Percentiles rank a stretch among this genome's conserved stretches.
These are phyloP conservation scores for Boletus mariae DNA, from an alignment of 1,284 basidiomycete species.

Conservation along the genomic window DNA sequence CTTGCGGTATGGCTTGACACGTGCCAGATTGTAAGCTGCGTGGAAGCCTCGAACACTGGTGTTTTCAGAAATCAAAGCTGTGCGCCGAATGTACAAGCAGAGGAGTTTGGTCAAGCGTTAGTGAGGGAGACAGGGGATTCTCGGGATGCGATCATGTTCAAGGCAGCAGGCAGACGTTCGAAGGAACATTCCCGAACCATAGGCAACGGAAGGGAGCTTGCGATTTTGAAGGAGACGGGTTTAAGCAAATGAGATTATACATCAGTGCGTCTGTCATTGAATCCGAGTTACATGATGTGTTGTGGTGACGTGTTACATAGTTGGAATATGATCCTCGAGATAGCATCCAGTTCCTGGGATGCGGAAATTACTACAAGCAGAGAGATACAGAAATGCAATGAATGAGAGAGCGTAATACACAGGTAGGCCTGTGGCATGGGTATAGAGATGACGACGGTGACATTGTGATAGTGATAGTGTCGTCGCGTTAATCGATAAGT, in stretches of 20 bases:
- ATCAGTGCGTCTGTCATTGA: background rate
- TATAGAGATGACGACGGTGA: background rate
- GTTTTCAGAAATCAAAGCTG: background rate
- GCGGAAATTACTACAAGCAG: background rate
- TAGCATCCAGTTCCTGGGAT: conserved; percentile 22
- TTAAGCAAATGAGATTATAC: background rate
- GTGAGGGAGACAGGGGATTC: background rate
- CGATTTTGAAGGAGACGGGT: background rate
- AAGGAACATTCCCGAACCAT: background rate
- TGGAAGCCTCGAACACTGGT: conserved; percentile 1
- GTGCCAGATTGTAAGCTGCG: conserved; percentile 9
- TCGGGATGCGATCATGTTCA: background rate
- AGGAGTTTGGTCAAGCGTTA: background rate
- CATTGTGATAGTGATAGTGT: background rate
- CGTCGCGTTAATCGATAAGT: conserved; percentile 11
- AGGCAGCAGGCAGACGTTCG: background rate
- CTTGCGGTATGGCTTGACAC: conserved; percentile 14
- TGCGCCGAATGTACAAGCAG: background rate
- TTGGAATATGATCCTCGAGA: background rate
- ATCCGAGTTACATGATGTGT: background rate
- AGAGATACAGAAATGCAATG: background rate
- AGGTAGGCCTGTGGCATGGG: background rate
- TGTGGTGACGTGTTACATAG: conserved; percentile 1
- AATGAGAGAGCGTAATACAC: background rate
- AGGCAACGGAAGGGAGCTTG: background rate